Conservation (phyloP, 2,329 filamentous ascomycete genomes). For the Penicillium corylophilum region DNA sequence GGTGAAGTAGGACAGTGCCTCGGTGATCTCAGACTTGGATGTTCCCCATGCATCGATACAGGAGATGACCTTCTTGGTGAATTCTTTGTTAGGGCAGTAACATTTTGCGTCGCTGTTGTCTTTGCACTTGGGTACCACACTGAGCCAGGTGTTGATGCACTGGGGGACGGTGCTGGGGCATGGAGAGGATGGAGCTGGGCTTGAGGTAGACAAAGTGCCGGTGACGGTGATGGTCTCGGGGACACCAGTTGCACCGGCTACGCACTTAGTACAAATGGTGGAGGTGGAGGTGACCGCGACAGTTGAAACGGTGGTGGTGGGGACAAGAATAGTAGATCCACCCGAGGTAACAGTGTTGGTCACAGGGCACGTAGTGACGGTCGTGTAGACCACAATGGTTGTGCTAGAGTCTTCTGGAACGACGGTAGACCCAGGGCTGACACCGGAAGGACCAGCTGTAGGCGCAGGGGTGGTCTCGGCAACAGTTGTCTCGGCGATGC, state of each 20-base stretch:
- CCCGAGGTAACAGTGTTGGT: slow-evolving; percentile 42
- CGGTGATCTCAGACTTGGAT: slow-evolving; percentile 63
- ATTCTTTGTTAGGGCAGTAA: slow-evolving; percentile 79
- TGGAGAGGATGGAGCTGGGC: slow-evolving; percentile 30
- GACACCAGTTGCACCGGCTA: not conserved
- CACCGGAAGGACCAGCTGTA: slow-evolving; percentile 7
- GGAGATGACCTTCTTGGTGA: slow-evolving; percentile 74
- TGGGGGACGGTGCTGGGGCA: slow-evolving; percentile 74
- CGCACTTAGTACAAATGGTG: slow-evolving; percentile 13
- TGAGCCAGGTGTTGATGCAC: slow-evolving; percentile 90
- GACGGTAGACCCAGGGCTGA: not conserved
- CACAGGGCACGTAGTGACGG: slow-evolving; percentile 35
- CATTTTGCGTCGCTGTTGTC: slow-evolving; percentile 80
- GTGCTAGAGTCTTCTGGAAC: slow-evolving; percentile 20
- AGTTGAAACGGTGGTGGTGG: slow-evolving; percentile 60
- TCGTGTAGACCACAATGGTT: slow-evolving; percentile 30
- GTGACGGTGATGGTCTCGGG: slow-evolving; percentile 2
- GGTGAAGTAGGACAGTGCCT: slow-evolving; percentile 80
- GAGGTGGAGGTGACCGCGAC: slow-evolving; percentile 23
- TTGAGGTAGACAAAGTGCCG: slow-evolving; percentile 27
- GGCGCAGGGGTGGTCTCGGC: slow-evolving; percentile 8
- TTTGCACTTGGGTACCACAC: slow-evolving; percentile 65
- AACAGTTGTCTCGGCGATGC: not conserved
- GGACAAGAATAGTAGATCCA: slow-evolving; percentile 51
- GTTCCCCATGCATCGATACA: slow-evolving; percentile 78